Evolutionary conservation across 768 basidiomycete genomes (phyloP).

Genomic region (Mrakia hoshinonis): DNA sequence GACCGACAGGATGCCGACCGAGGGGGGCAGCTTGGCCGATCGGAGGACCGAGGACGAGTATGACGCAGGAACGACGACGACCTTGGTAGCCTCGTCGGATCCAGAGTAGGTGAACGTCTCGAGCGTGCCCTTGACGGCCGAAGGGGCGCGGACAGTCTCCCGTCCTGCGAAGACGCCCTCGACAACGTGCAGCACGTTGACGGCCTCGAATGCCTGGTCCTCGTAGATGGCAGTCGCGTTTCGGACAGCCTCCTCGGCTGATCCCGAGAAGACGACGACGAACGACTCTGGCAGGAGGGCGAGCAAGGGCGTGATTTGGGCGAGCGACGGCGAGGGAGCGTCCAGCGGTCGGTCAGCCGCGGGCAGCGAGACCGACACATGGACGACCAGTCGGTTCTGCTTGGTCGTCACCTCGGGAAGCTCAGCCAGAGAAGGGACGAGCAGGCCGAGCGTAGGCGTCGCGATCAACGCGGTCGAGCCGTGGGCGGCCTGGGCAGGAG

Average conservation of each 20-base stretch:
- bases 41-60: conserved; percentile 65
- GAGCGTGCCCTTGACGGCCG: conserved; percentile 43
- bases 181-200: conserved; percentile 73
- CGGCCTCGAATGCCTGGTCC: conserved; percentile 47
- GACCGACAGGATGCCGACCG: conserved; percentile 61
- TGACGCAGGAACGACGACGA: conserved; percentile 51
- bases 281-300: conserved; percentile 55
- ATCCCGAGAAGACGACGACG: conserved; percentile 69
- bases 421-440: conserved; percentile 68
- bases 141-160: conserved; percentile 51
- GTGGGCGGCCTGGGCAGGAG: conserved; percentile 23
- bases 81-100: conserved; percentile 53
- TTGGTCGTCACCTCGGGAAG: conserved; percentile 54
- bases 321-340: conserved; percentile 43
- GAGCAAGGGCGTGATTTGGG: conserved; percentile 54
- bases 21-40: conserved; percentile 42
- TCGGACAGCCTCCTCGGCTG: conserved; percentile 71
- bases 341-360: conserved; percentile 10
- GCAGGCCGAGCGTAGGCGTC: conserved; percentile 68
- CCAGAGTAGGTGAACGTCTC: conserved; percentile 70
- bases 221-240: conserved; percentile 69
- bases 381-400: conserved; percentile 64
- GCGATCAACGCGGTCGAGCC: conserved; percentile 52
- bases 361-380: conserved; percentile 59
- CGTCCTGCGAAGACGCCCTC: conserved; percentile 74